Evolutionary conservation across 179 eudicot genomes (phyloP).

Genomic region (Corrigiola litoralis): DNA sequence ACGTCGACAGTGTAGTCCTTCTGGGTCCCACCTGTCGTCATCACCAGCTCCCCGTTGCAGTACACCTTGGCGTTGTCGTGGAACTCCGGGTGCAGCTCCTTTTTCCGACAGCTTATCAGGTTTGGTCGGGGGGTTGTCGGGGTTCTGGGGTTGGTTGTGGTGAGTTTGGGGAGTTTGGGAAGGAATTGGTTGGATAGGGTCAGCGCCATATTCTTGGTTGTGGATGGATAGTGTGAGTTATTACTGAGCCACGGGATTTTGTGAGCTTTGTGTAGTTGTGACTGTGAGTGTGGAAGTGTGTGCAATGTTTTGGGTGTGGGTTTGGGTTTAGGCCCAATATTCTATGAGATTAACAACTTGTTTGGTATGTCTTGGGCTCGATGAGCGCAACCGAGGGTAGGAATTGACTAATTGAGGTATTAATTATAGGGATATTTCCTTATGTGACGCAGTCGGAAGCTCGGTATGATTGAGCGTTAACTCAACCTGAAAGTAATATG

Average conservation of each 20-base stretch:
- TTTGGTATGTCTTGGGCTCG: too few species aligned
- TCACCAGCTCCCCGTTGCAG: conserved; percentile 71
- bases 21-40: conserved; percentile 81
- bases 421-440: too few species aligned
- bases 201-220: conserved; percentile 41
- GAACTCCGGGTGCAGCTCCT: conserved; percentile 71
- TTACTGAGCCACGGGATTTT: too few species aligned
- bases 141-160: conserved; percentile 22
- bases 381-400: too few species aligned
- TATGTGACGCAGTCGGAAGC: too few species aligned
- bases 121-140: conserved; percentile 10
- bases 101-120: conserved; percentile 49
- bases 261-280: neutral
- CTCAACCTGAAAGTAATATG: too few species aligned
- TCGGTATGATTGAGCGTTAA: too few species aligned
- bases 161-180: conserved; percentile 24
- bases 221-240: neutral
- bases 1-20: conserved; percentile 75
- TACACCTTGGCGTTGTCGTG: conserved; percentile 59
- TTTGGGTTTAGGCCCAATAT: neutral
- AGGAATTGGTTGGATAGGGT: conserved; percentile 62
- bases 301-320: neutral
- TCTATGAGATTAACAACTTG: too few species aligned
- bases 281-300: neutral
- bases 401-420: too few species aligned